Evolutionary conservation across 495 filamentous ascomycete species (phyloP).

Genomic region (Hyaloscypha variabilis): DNA sequence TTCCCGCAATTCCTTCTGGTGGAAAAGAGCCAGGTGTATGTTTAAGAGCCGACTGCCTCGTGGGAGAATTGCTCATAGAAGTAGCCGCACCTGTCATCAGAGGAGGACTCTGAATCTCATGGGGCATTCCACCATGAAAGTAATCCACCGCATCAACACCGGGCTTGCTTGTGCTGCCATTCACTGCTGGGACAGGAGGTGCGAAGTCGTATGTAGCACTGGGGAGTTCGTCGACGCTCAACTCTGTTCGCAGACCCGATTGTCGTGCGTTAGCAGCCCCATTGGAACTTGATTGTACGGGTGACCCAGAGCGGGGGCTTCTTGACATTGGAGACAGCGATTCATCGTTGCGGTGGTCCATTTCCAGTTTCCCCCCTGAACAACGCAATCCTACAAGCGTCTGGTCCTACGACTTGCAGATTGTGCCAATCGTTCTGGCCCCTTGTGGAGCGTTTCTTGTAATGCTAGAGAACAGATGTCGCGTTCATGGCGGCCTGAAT

Average conservation of each 20-base stretch:
- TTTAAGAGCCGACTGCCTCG: conserved; percentile 25
- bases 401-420: neutral
- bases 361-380: conserved; percentile 25
- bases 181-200: conserved; percentile 14
- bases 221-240: conserved; percentile 6
- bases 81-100: conserved; percentile 21
- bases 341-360: conserved; percentile 35
- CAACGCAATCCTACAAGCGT: neutral
- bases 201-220: conserved; percentile 6
- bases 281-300: conserved; percentile 23
- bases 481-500: conserved; percentile 5
- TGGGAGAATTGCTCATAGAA: conserved; percentile 20
- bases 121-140: conserved; percentile 43
- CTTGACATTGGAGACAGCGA: conserved; percentile 35
- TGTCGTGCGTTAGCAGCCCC: conserved; percentile 15
- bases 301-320: conserved; percentile 29
- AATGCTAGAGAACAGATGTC: conserved; percentile 2
- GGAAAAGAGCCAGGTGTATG: conserved; percentile 14
- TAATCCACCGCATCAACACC: conserved; percentile 42
- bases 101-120: conserved; percentile 33
- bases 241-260: conserved; percentile 21
- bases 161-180: conserved; percentile 23
- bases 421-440: neutral
- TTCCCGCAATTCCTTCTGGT: conserved; percentile 25
- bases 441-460: neutral